Conservation (phyloP, 2,329 filamentous ascomycete genomes). For the Fusarium sp. region DNA sequence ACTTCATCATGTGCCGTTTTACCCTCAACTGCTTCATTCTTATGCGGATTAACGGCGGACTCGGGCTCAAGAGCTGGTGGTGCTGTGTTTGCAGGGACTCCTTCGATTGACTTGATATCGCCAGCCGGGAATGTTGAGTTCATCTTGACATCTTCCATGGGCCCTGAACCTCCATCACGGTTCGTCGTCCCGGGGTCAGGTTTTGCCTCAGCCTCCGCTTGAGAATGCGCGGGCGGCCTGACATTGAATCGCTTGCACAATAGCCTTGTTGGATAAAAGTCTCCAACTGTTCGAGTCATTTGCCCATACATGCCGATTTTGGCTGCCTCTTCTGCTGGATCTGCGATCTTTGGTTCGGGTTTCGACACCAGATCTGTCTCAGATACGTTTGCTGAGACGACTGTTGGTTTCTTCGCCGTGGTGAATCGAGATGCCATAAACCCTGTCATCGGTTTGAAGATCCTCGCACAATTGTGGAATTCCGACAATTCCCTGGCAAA, state of each 20-base stretch:
- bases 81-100: neutral
- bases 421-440: constrained; percentile 96
- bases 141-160: constrained; percentile 22
- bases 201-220: constrained; percentile 57
- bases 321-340: constrained; percentile 87
- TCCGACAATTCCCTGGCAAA: constrained; percentile 83
- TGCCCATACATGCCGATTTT: constrained; percentile 91
- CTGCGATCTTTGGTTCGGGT: constrained; percentile 52
- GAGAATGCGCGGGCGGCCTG: constrained; percentile 75
- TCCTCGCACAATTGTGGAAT: constrained; percentile 70
- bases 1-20: constrained; percentile 80
- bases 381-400: constrained; percentile 33
- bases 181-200: constrained; percentile 19
- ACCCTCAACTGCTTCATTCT: constrained; percentile 74
- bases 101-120: constrained; percentile 27
- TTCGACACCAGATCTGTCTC: constrained; percentile 42
- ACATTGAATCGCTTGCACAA: constrained; percentile 97
- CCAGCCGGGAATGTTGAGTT: neutral
- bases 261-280: constrained; percentile 83
- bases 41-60: constrained; percentile 68
- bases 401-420: constrained; percentile 63
- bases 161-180: neutral
- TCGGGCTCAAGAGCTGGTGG: constrained; percentile 13
- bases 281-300: constrained; percentile 76
- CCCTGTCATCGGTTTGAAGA: constrained; percentile 92